Evolutionary conservation across 371 early-diverging fungal genomes (phyloP), one percentile per base, ranked within the genome.

Genomic region (Mortierella sp.): DNA sequence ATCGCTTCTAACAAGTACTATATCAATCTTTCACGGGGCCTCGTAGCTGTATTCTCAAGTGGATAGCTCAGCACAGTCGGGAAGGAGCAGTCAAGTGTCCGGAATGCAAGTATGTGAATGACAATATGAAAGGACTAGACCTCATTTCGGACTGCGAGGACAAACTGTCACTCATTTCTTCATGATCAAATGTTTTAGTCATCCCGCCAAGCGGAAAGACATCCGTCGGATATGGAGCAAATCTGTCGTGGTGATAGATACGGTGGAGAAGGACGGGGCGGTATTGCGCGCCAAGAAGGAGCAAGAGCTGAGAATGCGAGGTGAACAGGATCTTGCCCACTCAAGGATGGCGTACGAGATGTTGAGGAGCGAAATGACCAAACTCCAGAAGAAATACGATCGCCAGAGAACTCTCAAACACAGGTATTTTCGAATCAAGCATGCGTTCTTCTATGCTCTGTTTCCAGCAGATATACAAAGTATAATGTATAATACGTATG

Each of bases 151-250:
- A 42, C 0, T 43, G 15, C 21, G 17, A 15, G n/a, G 41, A 12
- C 19, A 8, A 9, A 17, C 1, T 41, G 50, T 27, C 48, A 17
- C 30, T 24, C 11, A 28, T 46, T 14, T 24, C 9, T 26, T 17
- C 32, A 12, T 27, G n/a, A 11, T 39, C 24, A 11, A 15, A n/a
- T 12, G 5, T 17, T 21, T 11, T 44, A 59, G 58, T 21, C 49
- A 51, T 11, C 46, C 56, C 17, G 19, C 60, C 11, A 60, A 57
- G 28, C 60, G 66, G 14, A 65, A 43, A 19, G 79, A 79, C 49
- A 49, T 79, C 14, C 61, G 79, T 2, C 63, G 64, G 4, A 52
- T 79, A 9, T 79, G 79, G 79, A 75, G 75, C 48, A 79, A 70
- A 42, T 41, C 56, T 17, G 67, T 79, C 6, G 56, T 64, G 4